Evolutionary conservation across 2,329 filamentous ascomycete genomes (phyloP).

Genomic region (Cordyceps tenuipes): DNA sequence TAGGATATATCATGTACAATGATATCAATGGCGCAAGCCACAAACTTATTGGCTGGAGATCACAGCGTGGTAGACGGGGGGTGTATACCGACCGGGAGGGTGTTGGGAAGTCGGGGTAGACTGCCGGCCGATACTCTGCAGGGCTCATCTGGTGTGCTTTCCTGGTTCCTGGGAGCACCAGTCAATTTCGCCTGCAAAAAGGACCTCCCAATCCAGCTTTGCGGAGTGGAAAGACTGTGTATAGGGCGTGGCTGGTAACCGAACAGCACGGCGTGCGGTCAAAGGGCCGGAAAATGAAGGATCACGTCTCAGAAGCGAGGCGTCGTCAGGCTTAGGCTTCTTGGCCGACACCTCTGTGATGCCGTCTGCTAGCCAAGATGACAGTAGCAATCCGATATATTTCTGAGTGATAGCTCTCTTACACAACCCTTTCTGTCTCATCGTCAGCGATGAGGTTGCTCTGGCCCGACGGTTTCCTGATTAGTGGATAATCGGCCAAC

Average conservation of each 20-base stretch:
- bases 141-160: not conserved
- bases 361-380: not conserved
- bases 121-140: not conserved
- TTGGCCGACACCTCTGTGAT: not conserved
- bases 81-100: not conserved
- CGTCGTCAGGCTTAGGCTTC: not conserved
- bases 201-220: not conserved
- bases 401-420: not conserved
- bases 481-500: not conserved
- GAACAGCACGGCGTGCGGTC: not conserved
- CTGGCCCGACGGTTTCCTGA: not conserved
- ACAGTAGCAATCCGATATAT: not conserved
- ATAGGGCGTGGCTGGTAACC: not conserved
- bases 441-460: not conserved
- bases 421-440: not conserved
- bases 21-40: not conserved
- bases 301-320: not conserved
- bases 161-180: not conserved
- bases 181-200: not conserved
- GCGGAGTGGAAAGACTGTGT: not conserved
- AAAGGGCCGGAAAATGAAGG: not conserved
- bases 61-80: not conserved
- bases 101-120: not conserved
- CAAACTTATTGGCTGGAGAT: not conserved
- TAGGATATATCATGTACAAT: not conserved